Evolutionary conservation across 139 green algal species (phyloP).

Genomic region (Picochlorum sp.): DNA sequence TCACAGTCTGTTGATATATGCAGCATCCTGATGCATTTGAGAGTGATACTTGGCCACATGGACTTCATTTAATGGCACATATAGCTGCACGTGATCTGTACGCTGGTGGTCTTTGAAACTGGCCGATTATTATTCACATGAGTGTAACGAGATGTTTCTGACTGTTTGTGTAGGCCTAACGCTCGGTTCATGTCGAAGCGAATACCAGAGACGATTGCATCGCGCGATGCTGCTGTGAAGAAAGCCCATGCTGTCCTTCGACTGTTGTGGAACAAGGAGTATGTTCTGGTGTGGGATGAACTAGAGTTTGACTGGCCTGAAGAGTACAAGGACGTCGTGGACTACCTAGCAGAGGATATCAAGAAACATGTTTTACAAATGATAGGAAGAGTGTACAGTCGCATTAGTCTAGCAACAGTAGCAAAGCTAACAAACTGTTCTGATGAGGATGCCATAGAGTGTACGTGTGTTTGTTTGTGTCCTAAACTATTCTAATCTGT

Average conservation of each 20-base stretch:
- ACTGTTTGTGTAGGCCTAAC: constrained; percentile 18
- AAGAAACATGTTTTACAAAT: constrained; percentile 10
- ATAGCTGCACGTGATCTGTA: constrained; percentile 15
- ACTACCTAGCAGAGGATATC: neutral
- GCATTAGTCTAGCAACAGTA: constrained; percentile 11
- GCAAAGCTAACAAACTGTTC: constrained; percentile 12
- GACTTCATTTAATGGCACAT: constrained; percentile 20
- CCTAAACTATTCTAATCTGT: neutral
- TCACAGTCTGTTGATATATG: neutral
- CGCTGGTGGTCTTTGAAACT: neutral
- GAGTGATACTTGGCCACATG: constrained; percentile 11
- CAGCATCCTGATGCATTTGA: neutral
- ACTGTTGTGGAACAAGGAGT: constrained; percentile 28
- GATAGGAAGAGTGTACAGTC: constrained; percentile 8
- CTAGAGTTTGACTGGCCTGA: constrained; percentile 10
- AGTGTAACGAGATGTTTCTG: neutral
- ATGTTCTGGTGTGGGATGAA: constrained; percentile 14
- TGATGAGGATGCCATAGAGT: constrained; percentile 9
- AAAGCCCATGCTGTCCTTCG: constrained; percentile 21
- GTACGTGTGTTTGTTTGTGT: neutral
- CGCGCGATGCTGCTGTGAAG: neutral
- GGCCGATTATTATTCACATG: neutral
- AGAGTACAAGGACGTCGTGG: constrained; percentile 4
- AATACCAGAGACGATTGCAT: neutral
- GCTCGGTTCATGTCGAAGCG: constrained; percentile 31